Base-by-base conservation (phyloP, 2,329 filamentous ascomycete species). In the Juglanconis juglandina region DNA sequence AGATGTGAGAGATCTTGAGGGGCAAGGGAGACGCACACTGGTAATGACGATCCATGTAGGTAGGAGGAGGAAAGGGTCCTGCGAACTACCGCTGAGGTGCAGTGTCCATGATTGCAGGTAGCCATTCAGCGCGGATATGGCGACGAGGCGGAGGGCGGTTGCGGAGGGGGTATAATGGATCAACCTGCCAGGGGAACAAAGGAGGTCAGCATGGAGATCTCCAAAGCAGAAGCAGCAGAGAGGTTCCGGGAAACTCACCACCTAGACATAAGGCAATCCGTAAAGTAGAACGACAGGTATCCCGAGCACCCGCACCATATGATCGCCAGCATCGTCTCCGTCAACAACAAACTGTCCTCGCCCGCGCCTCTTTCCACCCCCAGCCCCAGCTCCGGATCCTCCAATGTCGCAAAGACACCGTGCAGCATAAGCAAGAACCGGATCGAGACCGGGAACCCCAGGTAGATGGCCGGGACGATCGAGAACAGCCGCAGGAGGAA, bases 101-200 rank as follows among this genome's bases (percentile, higher is more conserved):
- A 92, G 83, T 33, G 89, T 84, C 76, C 86, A 87, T 56, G 88
- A 88, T 32, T 89, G 91, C 53, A 90, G 78, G 73, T 91, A 92
- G 64, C 87, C 87, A 70, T 92, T 91, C 63, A 90, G 80, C 59
- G 85, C 86, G 71, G 88, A 90, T 63, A 89, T 88, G 61, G 89
- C 89, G 54, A 91, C 79, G 49, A 95, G 87, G 53, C 91, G 90
- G 60, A 95, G 87, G 63, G 93, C 85, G 51, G 91, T 92, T 53
- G 90, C 91, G 72, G 87, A 84, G 2, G 91, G 90, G 13, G 90
- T 92, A 76, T 94, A 95, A 73, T 92, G 89, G 67, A 94, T 81
- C 68, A 95, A 87, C 91, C 89, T 90, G 60, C 32, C 7, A 41
- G 33, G 34, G 56, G 59, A 50, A 41, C 34, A 60, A 17, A 32